Evolutionary conservation across 2,329 filamentous ascomycete species (phyloP), one percentile per base, ranked within the genome.

Genomic region (Fusarium subtropicale): DNA sequence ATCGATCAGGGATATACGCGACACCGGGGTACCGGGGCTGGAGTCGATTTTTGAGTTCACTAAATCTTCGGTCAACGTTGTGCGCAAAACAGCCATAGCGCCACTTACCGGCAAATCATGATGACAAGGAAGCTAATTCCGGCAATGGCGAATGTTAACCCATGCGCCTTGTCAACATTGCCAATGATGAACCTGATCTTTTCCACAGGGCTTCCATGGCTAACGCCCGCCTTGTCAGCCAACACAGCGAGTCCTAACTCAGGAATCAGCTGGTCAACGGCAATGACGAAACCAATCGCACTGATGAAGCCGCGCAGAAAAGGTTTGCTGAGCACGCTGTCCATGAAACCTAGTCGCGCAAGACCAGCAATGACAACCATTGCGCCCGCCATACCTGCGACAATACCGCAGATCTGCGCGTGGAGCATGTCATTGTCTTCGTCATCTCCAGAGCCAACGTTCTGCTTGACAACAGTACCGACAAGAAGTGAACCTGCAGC

Each of bases 271-370:
- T 99, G 96, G 78, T 98, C 96, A 36, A 98, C 93, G 39, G 97
- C 89, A 76, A 99, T 98, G 69, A 98, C 94, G 58, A 97, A 92
- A 50, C 96, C 96, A 77, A 99, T 97, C 52, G 96, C 96, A 60
- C 93, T 97, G 80, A 99, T 97, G 81, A 99, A 99, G 1, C 96
- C 96, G 63, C 96, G 87, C 58, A 98, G 81, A 74, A 99, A 98
- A 1, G 96, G 96, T 34, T 93, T 87, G 72, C 94, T 97, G 36
- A 99, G 85, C 13, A 99, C 94, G 75, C 93, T 97, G 77, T 99
- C 96, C 65, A 99, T 80, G 75, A 98, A 99, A 0, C 96, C 96
- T 5, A 99, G 83, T 16, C 96, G 87, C 26, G 92, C 92, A 28
- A 97, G 77, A 1, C 96, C 96, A 16, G 94, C 93, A 50, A 93